Evolutionary conservation across 2,329 filamentous ascomycete genomes (phyloP), one percentile per base, ranked within the genome.

Genomic region (Fusarium sublunatum): DNA sequence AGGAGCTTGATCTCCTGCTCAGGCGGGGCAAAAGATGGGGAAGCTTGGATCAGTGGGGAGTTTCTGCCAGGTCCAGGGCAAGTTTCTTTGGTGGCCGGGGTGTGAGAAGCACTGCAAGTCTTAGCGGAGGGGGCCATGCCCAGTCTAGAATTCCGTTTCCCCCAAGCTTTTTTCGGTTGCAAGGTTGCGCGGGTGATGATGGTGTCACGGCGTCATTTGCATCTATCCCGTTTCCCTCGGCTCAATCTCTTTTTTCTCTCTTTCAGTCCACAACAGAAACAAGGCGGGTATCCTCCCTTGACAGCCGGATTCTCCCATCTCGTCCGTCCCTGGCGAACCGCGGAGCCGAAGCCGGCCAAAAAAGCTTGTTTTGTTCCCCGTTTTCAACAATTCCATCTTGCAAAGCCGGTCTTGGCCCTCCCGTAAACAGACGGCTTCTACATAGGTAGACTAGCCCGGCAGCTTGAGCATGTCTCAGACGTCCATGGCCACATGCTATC

Each of bases 151-250:
- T 57, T 57, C 34, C 19, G 19, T 19, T 19, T 19, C 19, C 19
- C 19, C 19, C 19, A 19, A 19, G 19, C 19, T 19, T 19, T 19
- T 19, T 19, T 19, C 19, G 19, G 19, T 19, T 19, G 3, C 19
- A 19, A 19, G n/a, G 38, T 45, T 51, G 53, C 43, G 55, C 53
- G 56, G 56, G 50, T 48, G 47, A 68, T 69, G 68, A 70, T 70
- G 68, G 57, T 69, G 67, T 70, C 56, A 66, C 64, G 49, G 61
- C 68, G 68, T 70, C 68, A 70, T 70, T 47, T 51, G 28, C 49
- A 32, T 45, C 56, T 44, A 39, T 31, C 43, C 26, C 54, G 28
- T 59, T 59, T 55, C 52, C 52, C 60, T 67, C 59, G 48, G 52
- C 44, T 38, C 35, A 38, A 7, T 11, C 31, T 38, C n/a, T 35